phyloP scores from a whole-genome alignment of 805 yeast genomes.

The Saccharomycodes ludwigii region DNA sequence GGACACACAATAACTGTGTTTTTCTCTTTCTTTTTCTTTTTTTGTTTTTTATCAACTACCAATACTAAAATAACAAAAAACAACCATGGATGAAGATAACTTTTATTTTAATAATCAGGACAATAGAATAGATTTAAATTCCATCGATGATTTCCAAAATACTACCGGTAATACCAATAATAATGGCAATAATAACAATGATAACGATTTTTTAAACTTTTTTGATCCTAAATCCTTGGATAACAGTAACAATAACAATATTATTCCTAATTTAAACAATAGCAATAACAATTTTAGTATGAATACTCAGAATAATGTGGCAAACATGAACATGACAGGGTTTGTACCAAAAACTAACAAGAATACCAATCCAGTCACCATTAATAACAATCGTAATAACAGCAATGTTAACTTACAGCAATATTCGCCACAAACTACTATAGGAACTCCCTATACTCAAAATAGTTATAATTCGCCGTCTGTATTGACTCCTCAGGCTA shows the following conservation, averaged over 20 bases:
- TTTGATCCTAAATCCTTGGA: constrained; percentile 40
- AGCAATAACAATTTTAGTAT: neutral
- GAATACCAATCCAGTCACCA: neutral
- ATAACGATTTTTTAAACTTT: constrained; percentile 25
- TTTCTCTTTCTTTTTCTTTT: too few species aligned
- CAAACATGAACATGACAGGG: too few species aligned
- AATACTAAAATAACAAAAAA: too few species aligned
- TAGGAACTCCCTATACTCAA: neutral
- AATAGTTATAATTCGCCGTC: constrained; percentile 2
- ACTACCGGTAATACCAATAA: constrained; percentile 12
- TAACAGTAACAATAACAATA: constrained; percentile 12
- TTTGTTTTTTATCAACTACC: too few species aligned
- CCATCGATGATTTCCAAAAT: constrained; percentile 11
- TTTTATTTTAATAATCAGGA: too few species aligned
- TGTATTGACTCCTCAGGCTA: constrained; percentile 22
- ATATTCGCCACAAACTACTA: constrained; percentile 3
- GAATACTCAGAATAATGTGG: too few species aligned
- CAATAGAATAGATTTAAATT: too few species aligned
- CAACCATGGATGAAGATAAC: too few species aligned
- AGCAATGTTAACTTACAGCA: constrained; percentile 4
- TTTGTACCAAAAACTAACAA: neutral
- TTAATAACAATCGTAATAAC: constrained; percentile 1
- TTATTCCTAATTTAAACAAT: neutral
- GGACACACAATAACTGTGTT: too few species aligned
- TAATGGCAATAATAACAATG: constrained; percentile 5